Conservation (phyloP, 768 basidiomycete genomes). For the Lentinula guzmanii region DNA sequence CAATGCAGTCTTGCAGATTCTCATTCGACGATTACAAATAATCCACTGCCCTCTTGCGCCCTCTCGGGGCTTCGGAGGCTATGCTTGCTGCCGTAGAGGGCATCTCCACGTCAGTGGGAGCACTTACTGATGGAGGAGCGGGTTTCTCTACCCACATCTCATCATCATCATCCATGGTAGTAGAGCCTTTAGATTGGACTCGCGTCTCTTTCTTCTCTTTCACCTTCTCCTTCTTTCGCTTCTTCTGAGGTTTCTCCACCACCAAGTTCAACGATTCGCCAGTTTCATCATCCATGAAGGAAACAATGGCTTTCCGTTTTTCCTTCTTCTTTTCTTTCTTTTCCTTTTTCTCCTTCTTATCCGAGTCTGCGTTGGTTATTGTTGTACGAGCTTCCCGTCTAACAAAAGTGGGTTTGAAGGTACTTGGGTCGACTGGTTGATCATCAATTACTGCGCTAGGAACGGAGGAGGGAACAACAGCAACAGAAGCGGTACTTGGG, state of each 20-base stretch:
- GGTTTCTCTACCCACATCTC: slow-evolving; percentile 71
- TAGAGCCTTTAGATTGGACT: slow-evolving; percentile 29
- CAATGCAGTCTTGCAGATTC: not conserved
- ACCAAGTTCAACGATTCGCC: slow-evolving; percentile 20
- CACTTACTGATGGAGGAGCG: slow-evolving; percentile 42
- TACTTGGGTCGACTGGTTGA: slow-evolving; percentile 47
- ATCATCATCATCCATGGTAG: slow-evolving; percentile 37
- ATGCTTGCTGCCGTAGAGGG: slow-evolving; percentile 13
- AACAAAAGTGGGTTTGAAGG: slow-evolving; percentile 88
- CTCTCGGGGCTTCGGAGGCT: slow-evolving; percentile 22
- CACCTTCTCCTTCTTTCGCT: slow-evolving; percentile 15
- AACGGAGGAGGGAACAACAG: not conserved
- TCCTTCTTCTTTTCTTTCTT: slow-evolving; percentile 34
- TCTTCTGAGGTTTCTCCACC: slow-evolving; percentile 25
- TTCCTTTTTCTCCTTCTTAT: slow-evolving; percentile 32
- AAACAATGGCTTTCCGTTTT: slow-evolving; percentile 51
- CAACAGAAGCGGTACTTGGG: not conserved
- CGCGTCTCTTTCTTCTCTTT: slow-evolving; percentile 20
- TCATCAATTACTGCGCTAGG: slow-evolving; percentile 9
- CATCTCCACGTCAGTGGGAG: slow-evolving; percentile 9
- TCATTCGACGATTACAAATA: slow-evolving; percentile 42
- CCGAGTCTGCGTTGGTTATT: slow-evolving; percentile 24
- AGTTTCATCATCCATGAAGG: slow-evolving; percentile 47
- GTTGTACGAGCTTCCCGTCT: slow-evolving; percentile 36
- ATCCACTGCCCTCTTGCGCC: slow-evolving; percentile 69